Conservation (phyloP, 2,329 filamentous ascomycete species). For the Ramichloridium luteum region DNA sequence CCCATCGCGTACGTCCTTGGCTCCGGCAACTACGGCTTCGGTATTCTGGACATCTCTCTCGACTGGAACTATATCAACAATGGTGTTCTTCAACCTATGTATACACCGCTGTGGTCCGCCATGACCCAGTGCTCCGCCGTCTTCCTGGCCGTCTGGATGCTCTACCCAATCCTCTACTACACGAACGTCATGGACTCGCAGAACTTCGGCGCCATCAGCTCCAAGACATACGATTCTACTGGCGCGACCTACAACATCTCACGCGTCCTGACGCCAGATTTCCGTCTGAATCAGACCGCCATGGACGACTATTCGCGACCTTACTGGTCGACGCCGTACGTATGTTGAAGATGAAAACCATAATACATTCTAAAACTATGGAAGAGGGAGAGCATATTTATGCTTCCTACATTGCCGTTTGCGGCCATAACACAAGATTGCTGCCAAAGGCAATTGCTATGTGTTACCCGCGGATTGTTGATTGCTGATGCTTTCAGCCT, state of each 20-base stretch:
- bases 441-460: no score
- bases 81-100: constrained; percentile 5
- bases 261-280: constrained; percentile 64
- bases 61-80: constrained; percentile 19
- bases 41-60: constrained; percentile 21
- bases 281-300: constrained; percentile 7
- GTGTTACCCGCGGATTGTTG: no score
- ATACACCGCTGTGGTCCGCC: constrained; percentile 9
- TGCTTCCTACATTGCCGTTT: no score
- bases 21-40: constrained; percentile 22
- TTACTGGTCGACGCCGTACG: constrained; percentile 21
- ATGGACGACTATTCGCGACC: constrained; percentile 18
- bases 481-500: no score
- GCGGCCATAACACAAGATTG: no score
- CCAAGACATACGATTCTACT: constrained; percentile 71
- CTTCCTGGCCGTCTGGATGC: constrained; percentile 7
- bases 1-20: constrained; percentile 24
- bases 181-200: constrained; percentile 78
- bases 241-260: constrained; percentile 71
- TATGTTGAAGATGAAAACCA: constrained; percentile 11
- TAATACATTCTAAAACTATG: no score
- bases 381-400: no score
- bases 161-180: constrained; percentile 63
- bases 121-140: constrained; percentile 51
- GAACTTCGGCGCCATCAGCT: constrained; percentile 34